Evolutionary conservation across 2,329 filamentous ascomycete species (phyloP).

Genomic region (Colletotrichum truncatum): DNA sequence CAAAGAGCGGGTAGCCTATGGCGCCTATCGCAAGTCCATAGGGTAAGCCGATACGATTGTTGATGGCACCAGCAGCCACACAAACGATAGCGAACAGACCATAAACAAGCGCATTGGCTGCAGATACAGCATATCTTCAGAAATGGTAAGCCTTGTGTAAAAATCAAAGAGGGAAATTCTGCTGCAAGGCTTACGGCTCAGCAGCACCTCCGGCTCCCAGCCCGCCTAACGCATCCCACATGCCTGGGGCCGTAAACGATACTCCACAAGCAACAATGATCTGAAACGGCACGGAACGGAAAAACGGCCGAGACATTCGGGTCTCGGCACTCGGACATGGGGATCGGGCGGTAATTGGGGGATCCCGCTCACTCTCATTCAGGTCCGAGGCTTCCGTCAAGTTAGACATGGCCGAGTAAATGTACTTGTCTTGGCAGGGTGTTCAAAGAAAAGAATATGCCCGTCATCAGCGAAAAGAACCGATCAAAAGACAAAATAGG

Average conservation of each 20-base stretch:
- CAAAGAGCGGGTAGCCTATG: conserved; percentile 13
- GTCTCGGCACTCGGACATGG: neutral
- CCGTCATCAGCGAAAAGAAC: too few species aligned
- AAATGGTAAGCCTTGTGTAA: neutral
- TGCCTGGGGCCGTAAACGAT: conserved; percentile 13
- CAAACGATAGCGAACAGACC: conserved; percentile 11
- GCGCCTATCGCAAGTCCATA: conserved; percentile 10
- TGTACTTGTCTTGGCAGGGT: neutral
- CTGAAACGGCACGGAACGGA: conserved; percentile 17
- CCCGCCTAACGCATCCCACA: conserved; percentile 19
- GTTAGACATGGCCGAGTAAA: neutral
- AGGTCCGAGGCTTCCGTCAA: neutral
- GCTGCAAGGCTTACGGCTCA: conserved; percentile 2
- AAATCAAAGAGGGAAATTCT: neutral
- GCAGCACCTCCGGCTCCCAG: conserved; percentile 14
- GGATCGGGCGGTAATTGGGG: neutral
- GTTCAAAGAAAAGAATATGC: neutral
- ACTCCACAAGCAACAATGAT: conserved; percentile 13
- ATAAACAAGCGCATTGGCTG: conserved; percentile 5
- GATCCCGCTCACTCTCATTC: neutral
- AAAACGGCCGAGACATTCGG: conserved; percentile 2
- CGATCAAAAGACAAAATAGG: too few species aligned
- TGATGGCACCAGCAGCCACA: conserved; percentile 14
- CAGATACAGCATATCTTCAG: neutral
- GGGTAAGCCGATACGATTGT: conserved; percentile 10